Base-by-base conservation (phyloP, 306 rosid genomes). In the Cicer pinnatifidum region DNA sequence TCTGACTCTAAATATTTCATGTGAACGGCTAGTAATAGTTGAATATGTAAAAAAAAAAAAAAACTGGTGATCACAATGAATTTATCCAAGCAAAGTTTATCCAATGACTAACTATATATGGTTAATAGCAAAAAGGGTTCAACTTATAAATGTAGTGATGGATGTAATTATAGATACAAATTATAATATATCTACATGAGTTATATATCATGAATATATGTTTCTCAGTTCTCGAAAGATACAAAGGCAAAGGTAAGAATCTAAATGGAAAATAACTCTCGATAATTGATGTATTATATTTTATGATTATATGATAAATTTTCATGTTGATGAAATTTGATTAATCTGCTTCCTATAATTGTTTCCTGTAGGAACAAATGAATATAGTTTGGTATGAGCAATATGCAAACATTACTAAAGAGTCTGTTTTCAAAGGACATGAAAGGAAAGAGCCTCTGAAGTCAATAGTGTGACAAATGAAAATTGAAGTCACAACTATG, bases 21-120 rank as follows among this genome's bases (percentile, higher is more conserved):
- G 63, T 65, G 19, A 46, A 72, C 57, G 81, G 11, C 71, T 72
- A 8, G 53, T 68, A 28, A 56, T 37, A 51, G 44, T 16, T 62
- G 58, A 57, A 11, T 53, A 58, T 53, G 53, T 23, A 50, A 37
- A 54, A 61, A 1, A 23, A 23, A 23, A 23, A 23, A 50, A 23
- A 80, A 60, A 2, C 1, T 64, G 73, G 38, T 64, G 69, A 72
- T 44, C 10, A 20, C 23, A 39, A 1, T 16, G 35, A 20, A 20
- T 8, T 51, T 41, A 17, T 52, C 16, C 11, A 19, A 20, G 41
- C 8, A 69, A 68, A 59, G 12, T 40, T 69, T 19, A 64, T 17
- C n/a, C 15, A 33, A n/a, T 39, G 20, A 20, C 43, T 11, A 17
- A 52, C 54, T 11, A 20, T 37, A n/a, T n/a, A n/a, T n/a, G 39